phyloP scores from a whole-genome alignment of 2,329 filamentous ascomycete genomes.

The Cryphonectria carpinicola region DNA sequence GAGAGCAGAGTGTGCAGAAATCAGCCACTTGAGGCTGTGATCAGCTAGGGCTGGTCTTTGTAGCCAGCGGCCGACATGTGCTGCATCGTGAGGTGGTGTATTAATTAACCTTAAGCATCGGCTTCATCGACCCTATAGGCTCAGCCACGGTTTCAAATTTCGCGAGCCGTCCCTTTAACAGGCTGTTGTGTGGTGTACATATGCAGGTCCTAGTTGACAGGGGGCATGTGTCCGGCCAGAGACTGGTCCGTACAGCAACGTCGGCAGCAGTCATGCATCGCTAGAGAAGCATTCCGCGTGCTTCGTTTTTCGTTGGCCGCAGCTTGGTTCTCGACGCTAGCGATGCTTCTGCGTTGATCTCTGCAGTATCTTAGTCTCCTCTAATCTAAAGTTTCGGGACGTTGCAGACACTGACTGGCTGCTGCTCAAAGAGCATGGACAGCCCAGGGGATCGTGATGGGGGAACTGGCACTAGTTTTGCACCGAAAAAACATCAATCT shows the following conservation, averaged over 20 bases:
- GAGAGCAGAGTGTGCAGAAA: background rate
- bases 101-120: constrained; percentile 8
- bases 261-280: background rate
- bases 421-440: background rate
- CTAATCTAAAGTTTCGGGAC: background rate
- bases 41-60: constrained; percentile 3
- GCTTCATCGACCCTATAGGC: constrained; percentile 10
- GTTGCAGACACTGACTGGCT: background rate
- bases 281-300: background rate
- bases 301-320: background rate
- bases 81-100: constrained; percentile 19
- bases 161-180: constrained; percentile 26
- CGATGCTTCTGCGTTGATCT: background rate
- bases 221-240: constrained; percentile 7
- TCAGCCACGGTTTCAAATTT: constrained; percentile 11
- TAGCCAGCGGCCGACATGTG: constrained; percentile 16
- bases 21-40: constrained; percentile 23
- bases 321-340: background rate
- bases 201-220: constrained; percentile 21
- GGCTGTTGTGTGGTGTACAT: constrained; percentile 20
- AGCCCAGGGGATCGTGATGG: background rate
- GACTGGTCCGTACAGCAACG: constrained; percentile 17
- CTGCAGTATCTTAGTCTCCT: background rate
- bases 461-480: background rate
- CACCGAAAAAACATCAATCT: background rate